Evolutionary conservation across 2,329 filamentous ascomycete genomes (phyloP).

Genomic region (Stagonosporopsis rhizophila): DNA sequence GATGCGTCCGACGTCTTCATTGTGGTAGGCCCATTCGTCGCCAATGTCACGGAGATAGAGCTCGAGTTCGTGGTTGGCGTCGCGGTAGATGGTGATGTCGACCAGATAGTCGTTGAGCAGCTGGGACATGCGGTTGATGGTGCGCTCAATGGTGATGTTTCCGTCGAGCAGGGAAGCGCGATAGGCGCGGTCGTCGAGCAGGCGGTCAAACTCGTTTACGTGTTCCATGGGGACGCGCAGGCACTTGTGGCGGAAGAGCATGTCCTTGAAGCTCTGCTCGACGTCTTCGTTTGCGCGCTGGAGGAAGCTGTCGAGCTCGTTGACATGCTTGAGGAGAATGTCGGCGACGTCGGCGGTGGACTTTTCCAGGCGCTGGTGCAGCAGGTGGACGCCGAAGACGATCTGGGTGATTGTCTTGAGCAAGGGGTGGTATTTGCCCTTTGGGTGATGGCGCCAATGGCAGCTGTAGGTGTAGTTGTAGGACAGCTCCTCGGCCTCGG

Average conservation of each 20-base stretch:
- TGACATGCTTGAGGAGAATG: conserved; percentile 90
- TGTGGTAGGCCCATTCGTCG: conserved; percentile 64
- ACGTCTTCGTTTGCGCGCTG: conserved; percentile 88
- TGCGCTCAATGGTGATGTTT: conserved; percentile 90
- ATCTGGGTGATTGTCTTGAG: conserved; percentile 92
- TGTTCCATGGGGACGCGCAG: conserved; percentile 85
- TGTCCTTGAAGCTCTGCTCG: conserved; percentile 76
- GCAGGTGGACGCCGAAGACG: conserved; percentile 87
- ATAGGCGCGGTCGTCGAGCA: conserved; percentile 85
- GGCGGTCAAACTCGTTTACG: conserved; percentile 80
- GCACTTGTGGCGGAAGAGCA: conserved; percentile 73
- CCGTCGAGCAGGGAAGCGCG: conserved; percentile 82
- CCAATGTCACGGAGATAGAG: conserved; percentile 75
- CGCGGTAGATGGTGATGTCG: conserved; percentile 79
- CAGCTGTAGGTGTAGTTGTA: conserved; percentile 75
- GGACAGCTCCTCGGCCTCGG: conserved; percentile 70
- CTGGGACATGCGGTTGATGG: conserved; percentile 78
- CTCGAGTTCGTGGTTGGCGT: conserved; percentile 77
- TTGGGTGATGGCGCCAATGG: conserved; percentile 76
- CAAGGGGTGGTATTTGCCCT: conserved; percentile 83
- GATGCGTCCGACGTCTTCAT: conserved; percentile 71
- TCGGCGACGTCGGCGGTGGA: conserved; percentile 86
- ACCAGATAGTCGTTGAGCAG: conserved; percentile 78
- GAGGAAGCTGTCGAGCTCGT: conserved; percentile 91
- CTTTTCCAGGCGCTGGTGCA: conserved; percentile 85